Evolutionary conservation across 495 filamentous ascomycete species (phyloP), one percentile per base, ranked within the genome.

Genomic region (Trichoderma virens): DNA sequence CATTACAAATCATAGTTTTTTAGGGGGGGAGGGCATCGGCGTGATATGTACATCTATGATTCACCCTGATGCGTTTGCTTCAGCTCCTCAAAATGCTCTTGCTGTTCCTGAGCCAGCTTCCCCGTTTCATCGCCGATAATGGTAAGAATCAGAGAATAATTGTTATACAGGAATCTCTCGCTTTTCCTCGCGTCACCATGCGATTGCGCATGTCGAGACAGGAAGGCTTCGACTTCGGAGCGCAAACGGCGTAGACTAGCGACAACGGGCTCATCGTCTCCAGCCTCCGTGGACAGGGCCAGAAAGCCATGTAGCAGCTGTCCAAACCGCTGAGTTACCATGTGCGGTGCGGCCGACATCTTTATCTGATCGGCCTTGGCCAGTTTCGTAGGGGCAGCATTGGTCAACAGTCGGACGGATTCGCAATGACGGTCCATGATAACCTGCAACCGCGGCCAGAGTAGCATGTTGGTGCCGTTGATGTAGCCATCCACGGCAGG

Each of bases 361-460:
- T 87, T 88, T 8, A 78, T 70, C 62, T 78, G 77, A 8, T 84
- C 85, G 1, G 87, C 85, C 3, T 85, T 75, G 3, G 77, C 72
- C 0, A 75, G 73, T 45, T 73, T 73, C 16, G 75, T 70, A 3
- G 78, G 76, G 18, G 80, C 83, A 72, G 63, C 80, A 74, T 61
- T 82, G 68, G 62, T 86, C 73, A 72, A 82, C 73, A 69, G 83
- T 47, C 86, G 87, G 25, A 98, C 80, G 13, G 90, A 93, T 45
- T 96, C 91, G 75, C 88, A 88, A 71, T 98, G 94, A n/a, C 85
- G 80, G 69, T 96, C 91, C 87, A 98, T 96, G 70, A 94, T 85
- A 27, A 88, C 82, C 76, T 98, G 95, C 71, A 98, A 91, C 32
- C 92, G 88, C 5, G 94, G 94, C 94, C 94, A 98, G 5, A 98